Evolutionary conservation across 257 asterid genomes (phyloP).

Genomic region (Linaria vulgaris): DNA sequence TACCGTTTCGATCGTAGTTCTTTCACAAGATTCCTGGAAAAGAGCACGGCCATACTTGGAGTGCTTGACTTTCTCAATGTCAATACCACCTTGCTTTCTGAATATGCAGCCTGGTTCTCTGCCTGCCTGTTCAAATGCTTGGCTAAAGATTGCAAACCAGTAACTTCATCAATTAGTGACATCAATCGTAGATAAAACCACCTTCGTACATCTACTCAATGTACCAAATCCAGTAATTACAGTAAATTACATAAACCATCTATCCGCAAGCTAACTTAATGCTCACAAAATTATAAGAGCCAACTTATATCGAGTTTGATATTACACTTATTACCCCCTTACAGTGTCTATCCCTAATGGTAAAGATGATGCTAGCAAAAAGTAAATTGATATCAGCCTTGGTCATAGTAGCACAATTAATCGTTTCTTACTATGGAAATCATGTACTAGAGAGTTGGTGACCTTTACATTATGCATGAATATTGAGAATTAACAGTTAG

Average conservation of each 20-base stretch:
- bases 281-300: no score
- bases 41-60: slow-evolving; percentile 68
- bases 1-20: slow-evolving; percentile 45
- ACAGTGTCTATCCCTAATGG: no score
- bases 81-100: slow-evolving; percentile 54
- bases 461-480: no score
- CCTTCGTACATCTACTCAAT: neutral
- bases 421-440: no score
- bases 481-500: no score
- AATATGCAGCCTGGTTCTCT: slow-evolving; percentile 60
- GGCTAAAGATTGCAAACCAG: slow-evolving; percentile 46
- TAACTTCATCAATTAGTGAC: slow-evolving; percentile 11
- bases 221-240: neutral
- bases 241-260: neutral
- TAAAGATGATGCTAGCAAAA: no score
- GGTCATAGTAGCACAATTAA: no score
- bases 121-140: slow-evolving; percentile 92
- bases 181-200: neutral
- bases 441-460: no score
- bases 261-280: no score
- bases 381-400: no score
- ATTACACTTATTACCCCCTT: no score
- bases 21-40: slow-evolving; percentile 43
- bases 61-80: slow-evolving; percentile 62
- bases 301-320: no score